phyloP scores from a whole-genome alignment of 23 red algal genomes.

The Gracilariopsis chorda region DNA sequence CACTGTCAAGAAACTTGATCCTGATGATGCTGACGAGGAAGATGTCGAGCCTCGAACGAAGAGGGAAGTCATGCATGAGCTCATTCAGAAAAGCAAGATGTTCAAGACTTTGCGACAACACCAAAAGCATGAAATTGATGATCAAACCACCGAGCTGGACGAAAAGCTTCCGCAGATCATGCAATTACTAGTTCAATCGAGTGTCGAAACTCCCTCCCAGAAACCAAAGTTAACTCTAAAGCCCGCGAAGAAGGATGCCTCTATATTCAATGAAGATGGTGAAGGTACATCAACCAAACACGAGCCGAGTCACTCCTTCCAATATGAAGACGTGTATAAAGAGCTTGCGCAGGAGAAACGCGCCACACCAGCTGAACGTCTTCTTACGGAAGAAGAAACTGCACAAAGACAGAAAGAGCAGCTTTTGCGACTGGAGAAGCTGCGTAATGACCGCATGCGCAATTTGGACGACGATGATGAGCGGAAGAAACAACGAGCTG shows the following conservation, averaged over 20 bases:
- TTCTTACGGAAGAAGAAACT: slow-evolving; percentile 55
- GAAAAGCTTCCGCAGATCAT: slow-evolving; percentile 32
- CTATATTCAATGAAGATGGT: slow-evolving; percentile 20
- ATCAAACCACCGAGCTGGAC: slow-evolving; percentile 46
- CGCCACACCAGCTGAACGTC: slow-evolving; percentile 38
- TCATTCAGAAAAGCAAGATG: slow-evolving; percentile 71
- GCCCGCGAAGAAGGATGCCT: not conserved
- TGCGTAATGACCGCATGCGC: slow-evolving; percentile 35
- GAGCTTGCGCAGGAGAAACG: slow-evolving; percentile 52
- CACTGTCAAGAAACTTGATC: not conserved
- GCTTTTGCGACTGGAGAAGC: slow-evolving; percentile 23
- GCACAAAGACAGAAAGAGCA: slow-evolving; percentile 39
- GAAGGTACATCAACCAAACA: not conserved
- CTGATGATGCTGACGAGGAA: not conserved
- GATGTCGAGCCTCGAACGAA: slow-evolving; percentile 1
- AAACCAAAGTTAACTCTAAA: not conserved
- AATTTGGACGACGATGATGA: slow-evolving; percentile 39
- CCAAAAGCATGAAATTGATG: slow-evolving; percentile 36
- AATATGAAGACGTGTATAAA: slow-evolving; percentile 51
- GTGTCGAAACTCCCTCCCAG: not conserved
- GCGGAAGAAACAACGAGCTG: not conserved
- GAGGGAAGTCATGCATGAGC: slow-evolving; percentile 65
- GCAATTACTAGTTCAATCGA: not conserved
- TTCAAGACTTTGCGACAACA: slow-evolving; percentile 61
- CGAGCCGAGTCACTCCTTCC: not conserved